Conservation (phyloP, 2,329 filamentous ascomycete genomes). For the Didymella sp. region DNA sequence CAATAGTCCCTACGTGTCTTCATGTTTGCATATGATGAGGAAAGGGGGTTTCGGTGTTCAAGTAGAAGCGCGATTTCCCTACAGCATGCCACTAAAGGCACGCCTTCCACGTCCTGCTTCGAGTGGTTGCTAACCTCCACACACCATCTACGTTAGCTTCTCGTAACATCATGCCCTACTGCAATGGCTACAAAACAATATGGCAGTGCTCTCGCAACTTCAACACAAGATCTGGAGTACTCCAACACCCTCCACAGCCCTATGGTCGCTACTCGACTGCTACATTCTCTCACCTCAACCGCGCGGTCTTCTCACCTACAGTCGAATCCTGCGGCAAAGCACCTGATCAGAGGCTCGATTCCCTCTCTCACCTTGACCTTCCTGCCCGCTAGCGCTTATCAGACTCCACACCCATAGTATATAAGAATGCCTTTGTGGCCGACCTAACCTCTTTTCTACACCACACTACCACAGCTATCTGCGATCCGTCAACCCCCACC, state of each 20-base stretch:
- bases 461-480: background rate
- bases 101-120: too few relatives aligned
- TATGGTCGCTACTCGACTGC: background rate
- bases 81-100: too few relatives aligned
- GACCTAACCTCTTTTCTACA: background rate
- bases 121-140: too few relatives aligned
- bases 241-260: background rate
- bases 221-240: background rate
- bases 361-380: background rate
- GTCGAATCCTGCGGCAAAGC: background rate
- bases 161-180: background rate
- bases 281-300: background rate
- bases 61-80: background rate
- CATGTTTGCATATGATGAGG: background rate
- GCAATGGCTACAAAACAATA: background rate
- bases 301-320: background rate
- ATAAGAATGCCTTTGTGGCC: background rate
- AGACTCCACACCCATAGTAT: background rate
- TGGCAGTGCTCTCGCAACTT: too few relatives aligned
- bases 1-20: too few relatives aligned
- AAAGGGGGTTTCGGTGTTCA: background rate
- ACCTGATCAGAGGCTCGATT: background rate
- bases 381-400: background rate
- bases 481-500: background rate
- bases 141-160: too few relatives aligned